Conservation (phyloP, 2,329 filamentous ascomycete species). For the Calonectria honghensis region DNA sequence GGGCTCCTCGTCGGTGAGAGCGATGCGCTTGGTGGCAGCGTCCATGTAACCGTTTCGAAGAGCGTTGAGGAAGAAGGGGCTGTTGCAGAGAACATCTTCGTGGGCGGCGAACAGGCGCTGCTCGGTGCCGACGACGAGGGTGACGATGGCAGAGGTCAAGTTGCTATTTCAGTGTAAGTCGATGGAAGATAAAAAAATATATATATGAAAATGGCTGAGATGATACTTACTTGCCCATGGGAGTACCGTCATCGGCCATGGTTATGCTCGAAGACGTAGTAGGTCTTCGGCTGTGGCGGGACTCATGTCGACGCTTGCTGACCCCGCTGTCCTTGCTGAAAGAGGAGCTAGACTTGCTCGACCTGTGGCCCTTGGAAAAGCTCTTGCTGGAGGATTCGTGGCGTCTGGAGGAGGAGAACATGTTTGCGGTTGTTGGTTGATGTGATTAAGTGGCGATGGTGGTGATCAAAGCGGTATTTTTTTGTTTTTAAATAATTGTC, state of each 20-base stretch:
- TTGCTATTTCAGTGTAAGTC: slow-evolving; percentile 63
- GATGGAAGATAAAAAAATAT: neutral
- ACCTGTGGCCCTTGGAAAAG: slow-evolving; percentile 72
- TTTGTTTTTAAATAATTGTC: slow-evolving; percentile 25
- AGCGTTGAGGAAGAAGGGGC: slow-evolving; percentile 81
- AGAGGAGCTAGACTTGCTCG: slow-evolving; percentile 70
- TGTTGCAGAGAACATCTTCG: slow-evolving; percentile 86
- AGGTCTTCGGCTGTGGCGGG: slow-evolving; percentile 65
- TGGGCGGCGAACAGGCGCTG: slow-evolving; percentile 94
- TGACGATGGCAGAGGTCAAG: slow-evolving; percentile 82
- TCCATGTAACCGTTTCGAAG: slow-evolving; percentile 61
- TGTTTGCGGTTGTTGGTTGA: slow-evolving; percentile 52
- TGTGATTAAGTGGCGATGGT: slow-evolving; percentile 41
- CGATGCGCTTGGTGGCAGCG: slow-evolving; percentile 77
- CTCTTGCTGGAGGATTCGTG: slow-evolving; percentile 69
- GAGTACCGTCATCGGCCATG: slow-evolving; percentile 60
- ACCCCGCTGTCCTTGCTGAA: slow-evolving; percentile 74
- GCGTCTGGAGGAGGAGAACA: slow-evolving; percentile 70
- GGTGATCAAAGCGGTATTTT: slow-evolving; percentile 23
- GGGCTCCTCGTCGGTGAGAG: slow-evolving; percentile 89
- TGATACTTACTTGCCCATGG: slow-evolving; percentile 66
- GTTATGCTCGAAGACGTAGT: slow-evolving; percentile 66
- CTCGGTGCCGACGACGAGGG: slow-evolving; percentile 86
- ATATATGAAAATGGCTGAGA: neutral
- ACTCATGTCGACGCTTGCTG: slow-evolving; percentile 73